A percentile compares a stretch with the other conserved stretches of the same genome.
Evolutionary conservation across 305 asterid genomes (phyloP).

Genomic region (Fraxinus xanthoxyloides): DNA sequence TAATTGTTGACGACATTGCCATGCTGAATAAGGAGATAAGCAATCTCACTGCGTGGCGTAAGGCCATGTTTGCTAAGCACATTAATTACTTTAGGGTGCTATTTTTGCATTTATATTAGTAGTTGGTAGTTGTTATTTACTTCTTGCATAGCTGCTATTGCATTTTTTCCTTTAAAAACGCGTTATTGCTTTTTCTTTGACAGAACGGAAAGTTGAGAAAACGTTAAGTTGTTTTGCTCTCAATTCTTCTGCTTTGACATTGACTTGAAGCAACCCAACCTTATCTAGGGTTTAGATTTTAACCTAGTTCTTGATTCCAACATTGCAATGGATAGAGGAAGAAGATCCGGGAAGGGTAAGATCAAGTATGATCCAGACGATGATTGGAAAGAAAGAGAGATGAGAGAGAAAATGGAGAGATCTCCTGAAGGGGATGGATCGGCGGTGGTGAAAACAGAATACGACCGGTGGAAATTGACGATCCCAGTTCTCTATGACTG

Average conservation of each 20-base stretch:
- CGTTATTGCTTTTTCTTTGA: neutral
- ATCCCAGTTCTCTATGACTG: constrained; percentile 54
- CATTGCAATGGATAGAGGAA: neutral
- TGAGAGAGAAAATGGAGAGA: constrained; percentile 25
- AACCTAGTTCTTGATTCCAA: neutral
- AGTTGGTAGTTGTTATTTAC: neutral
- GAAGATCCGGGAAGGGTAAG: neutral
- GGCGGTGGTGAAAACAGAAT: constrained; percentile 7
- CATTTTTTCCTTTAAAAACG: neutral
- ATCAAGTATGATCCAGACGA: neutral
- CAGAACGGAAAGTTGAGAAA: neutral
- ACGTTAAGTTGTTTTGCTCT: neutral
- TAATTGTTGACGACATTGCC: neutral
- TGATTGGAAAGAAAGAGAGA: neutral
- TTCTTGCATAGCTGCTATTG: neutral
- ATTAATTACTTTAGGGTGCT: neutral
- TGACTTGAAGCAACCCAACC: neutral
- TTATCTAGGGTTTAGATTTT: neutral
- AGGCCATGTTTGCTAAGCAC: neutral
- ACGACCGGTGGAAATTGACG: constrained; percentile 39
- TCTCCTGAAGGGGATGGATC: constrained; percentile 23
- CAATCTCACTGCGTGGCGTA: neutral
- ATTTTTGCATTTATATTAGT: neutral
- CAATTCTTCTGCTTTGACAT: neutral
- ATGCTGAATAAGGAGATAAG: neutral